Evolutionary conservation across 768 basidiomycete species (phyloP).

Genomic region (Boletus subparvulus): DNA sequence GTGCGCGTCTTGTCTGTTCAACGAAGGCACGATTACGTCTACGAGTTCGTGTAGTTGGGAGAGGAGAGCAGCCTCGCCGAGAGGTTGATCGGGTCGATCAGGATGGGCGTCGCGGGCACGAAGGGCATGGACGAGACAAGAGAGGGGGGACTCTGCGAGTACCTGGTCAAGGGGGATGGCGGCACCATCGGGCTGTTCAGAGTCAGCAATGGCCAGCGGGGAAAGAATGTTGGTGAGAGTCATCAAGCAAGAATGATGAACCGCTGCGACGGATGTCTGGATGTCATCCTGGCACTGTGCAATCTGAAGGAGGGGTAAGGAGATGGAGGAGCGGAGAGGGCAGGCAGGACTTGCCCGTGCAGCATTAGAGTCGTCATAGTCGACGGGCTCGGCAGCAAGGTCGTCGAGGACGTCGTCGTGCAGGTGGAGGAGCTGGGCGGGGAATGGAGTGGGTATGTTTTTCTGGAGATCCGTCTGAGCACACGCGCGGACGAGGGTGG

Average conservation of each 20-base stretch:
- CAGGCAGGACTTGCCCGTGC: constrained; percentile 6
- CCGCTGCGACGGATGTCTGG: constrained; percentile 68
- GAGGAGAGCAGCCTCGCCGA: constrained; percentile 52
- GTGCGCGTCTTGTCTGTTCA: constrained; percentile 51
- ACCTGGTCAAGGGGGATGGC: constrained; percentile 12
- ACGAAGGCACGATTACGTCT: constrained; percentile 43
- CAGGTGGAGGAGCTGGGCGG: constrained; percentile 7
- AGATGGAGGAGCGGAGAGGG: not conserved
- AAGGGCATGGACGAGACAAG: constrained; percentile 21
- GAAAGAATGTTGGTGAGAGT: constrained; percentile 71
- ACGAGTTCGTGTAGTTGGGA: constrained; percentile 59
- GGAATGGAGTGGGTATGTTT: constrained; percentile 25
- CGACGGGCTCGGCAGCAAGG: constrained; percentile 23
- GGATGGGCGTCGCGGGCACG: constrained; percentile 9
- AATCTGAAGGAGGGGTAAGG: constrained; percentile 5
- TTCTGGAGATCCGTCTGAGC: not conserved
- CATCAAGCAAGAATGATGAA: constrained; percentile 73
- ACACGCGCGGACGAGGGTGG: constrained; percentile 26
- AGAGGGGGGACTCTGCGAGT: constrained; percentile 18
- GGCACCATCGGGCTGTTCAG: constrained; percentile 44
- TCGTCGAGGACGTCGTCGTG: constrained; percentile 19
- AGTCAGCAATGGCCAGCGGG: constrained; percentile 36
- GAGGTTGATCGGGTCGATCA: constrained; percentile 29
- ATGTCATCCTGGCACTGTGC: constrained; percentile 51
- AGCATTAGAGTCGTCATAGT: constrained; percentile 12